phyloP scores from a whole-genome alignment of 306 rosid species.

The Geum urbanum region DNA sequence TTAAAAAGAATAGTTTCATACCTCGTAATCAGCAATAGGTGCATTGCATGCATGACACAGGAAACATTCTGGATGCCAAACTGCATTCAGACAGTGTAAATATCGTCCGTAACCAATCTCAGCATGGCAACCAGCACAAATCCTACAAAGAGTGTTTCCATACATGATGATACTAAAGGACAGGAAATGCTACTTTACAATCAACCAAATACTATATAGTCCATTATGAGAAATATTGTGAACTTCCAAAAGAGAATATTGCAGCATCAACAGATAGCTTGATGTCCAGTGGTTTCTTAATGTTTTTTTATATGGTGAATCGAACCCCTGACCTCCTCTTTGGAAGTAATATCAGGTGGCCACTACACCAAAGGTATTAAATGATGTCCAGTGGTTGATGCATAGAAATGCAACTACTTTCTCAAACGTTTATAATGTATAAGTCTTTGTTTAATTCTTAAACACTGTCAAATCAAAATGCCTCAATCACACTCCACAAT shows the following conservation, averaged over 20 bases:
- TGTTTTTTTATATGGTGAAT: no score
- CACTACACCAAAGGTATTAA: no score
- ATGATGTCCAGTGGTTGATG: neutral
- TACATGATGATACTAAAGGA: neutral
- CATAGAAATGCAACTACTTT: neutral
- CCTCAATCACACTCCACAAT: neutral
- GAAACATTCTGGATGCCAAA: conserved; percentile 99
- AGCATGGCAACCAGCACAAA: conserved; percentile 70
- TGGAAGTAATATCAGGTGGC: no score
- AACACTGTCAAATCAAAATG: neutral
- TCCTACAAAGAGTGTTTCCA: conserved; percentile 38
- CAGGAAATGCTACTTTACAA: neutral
- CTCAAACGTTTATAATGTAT: neutral
- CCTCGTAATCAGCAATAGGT: conserved; percentile 90
- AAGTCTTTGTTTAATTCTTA: neutral
- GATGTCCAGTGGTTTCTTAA: neutral
- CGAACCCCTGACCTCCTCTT: no score
- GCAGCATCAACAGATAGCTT: conserved; percentile 3
- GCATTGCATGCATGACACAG: conserved; percentile 87
- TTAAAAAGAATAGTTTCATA: conserved; percentile 23
- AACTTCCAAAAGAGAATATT: neutral
- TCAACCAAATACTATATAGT: neutral
- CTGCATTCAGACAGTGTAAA: conserved; percentile 77
- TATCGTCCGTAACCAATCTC: conserved; percentile 90
- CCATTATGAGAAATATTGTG: neutral